A percentile compares a stretch with the other conserved stretches of the same genome.
These are phyloP conservation scores for Cryptococcus sp. DNA, from an alignment of 1,284 basidiomycete species.

Conservation along the genomic window DNA sequence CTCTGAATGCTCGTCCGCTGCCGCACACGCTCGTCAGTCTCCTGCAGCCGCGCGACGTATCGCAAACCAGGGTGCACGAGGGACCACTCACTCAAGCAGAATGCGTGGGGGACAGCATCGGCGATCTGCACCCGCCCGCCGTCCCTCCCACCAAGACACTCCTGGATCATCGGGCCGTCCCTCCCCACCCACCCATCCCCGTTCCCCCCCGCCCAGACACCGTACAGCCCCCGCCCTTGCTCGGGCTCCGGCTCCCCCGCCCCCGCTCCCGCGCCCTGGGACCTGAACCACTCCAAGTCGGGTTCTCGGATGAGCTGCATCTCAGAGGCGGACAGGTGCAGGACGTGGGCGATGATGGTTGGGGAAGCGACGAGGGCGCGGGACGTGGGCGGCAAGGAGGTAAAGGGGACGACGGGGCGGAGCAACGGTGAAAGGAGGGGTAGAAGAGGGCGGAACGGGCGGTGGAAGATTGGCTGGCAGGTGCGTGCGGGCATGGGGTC, in stretches of 20 bases:
- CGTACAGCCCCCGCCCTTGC: constrained; percentile 28
- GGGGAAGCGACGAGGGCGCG: constrained; percentile 38
- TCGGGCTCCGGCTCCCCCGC: constrained; percentile 1
- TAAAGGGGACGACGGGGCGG: constrained; percentile 32
- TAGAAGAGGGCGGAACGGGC: constrained; percentile 28
- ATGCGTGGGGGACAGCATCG: constrained; percentile 41
- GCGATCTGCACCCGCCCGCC: constrained; percentile 26
- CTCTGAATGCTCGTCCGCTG: constrained; percentile 32
- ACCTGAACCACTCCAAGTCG: constrained; percentile 37
- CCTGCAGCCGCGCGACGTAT: background rate
- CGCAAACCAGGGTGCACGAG: too few species aligned
- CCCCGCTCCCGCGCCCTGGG: constrained; percentile 14
- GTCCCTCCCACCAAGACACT: constrained; percentile 25
- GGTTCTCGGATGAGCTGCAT: constrained; percentile 41
- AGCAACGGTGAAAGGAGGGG: constrained; percentile 30
- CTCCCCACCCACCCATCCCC: constrained; percentile 45
- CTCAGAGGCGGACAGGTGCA: constrained; percentile 44
- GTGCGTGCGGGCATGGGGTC: background rate
- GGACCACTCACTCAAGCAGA: constrained; percentile 38
- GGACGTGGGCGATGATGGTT: constrained; percentile 33
- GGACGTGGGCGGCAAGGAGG: constrained; percentile 31
- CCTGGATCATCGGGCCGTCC: constrained; percentile 37
- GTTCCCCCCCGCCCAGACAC: constrained; percentile 33
- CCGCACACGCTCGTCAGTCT: background rate
- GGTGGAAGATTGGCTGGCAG: constrained; percentile 49